Conservation (phyloP, 2,329 filamentous ascomycete species). For the Trichoderma sp. region DNA sequence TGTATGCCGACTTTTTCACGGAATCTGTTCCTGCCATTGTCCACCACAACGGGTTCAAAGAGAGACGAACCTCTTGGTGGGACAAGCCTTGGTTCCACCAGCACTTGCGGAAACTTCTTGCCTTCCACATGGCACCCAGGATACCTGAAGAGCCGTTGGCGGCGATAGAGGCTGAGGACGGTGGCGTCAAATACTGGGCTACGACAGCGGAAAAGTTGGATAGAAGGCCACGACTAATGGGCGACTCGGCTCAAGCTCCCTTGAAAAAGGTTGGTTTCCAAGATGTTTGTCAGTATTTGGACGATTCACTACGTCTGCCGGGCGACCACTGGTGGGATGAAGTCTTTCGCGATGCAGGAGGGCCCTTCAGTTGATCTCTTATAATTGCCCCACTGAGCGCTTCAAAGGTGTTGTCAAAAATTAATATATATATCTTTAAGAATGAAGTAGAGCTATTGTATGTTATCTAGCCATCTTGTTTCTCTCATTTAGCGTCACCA, state of each 20-base stretch:
- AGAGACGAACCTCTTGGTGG: constrained; percentile 32
- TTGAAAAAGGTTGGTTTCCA: neutral
- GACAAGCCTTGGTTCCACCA: constrained; percentile 32
- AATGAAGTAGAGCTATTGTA: neutral
- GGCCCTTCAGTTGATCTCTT: neutral
- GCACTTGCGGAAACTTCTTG: constrained; percentile 28
- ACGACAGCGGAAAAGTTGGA: neutral
- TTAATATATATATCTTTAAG: neutral
- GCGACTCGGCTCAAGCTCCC: neutral
- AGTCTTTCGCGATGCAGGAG: neutral
- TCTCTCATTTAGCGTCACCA: neutral
- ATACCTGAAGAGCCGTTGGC: neutral
- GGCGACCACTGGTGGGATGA: neutral
- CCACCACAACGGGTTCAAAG: constrained; percentile 35
- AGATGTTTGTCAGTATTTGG: neutral
- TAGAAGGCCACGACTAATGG: neutral
- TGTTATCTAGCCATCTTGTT: neutral
- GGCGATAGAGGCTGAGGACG: neutral
- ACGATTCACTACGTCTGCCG: neutral
- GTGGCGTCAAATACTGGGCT: neutral
- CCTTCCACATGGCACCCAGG: neutral
- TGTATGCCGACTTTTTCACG: constrained; percentile 35
- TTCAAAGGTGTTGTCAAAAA: neutral
- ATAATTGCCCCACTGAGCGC: neutral
- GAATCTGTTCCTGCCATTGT: constrained; percentile 34